Conservation (phyloP, 352 stramenopile species). For the Pythium brassicae region DNA sequence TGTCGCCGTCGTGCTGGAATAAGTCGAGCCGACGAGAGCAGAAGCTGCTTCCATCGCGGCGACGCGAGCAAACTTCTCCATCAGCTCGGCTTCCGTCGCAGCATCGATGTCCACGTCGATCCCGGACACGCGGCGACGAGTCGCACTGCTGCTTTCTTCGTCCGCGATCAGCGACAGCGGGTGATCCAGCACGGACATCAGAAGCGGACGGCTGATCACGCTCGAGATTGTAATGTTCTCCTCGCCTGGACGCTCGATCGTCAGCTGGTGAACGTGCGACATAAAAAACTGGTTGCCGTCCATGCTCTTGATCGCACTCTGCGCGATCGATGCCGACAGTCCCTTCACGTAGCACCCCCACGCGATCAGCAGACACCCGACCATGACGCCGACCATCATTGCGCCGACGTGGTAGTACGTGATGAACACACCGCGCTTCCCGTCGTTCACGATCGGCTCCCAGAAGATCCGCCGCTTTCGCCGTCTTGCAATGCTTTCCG, state of each 20-base stretch:
- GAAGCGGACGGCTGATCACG: constrained; percentile 52
- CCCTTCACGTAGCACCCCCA: constrained; percentile 78
- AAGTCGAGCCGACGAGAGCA: constrained; percentile 25
- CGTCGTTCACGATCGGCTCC: constrained; percentile 70
- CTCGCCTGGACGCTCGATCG: constrained; percentile 58
- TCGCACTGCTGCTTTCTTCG: constrained; percentile 31
- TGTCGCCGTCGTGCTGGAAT: constrained; percentile 24
- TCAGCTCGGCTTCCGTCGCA: constrained; percentile 46
- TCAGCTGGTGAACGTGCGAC: constrained; percentile 61
- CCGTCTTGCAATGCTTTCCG: constrained; percentile 10
- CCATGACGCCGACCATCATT: constrained; percentile 42
- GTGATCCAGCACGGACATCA: constrained; percentile 40
- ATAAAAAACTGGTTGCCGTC: constrained; percentile 60
- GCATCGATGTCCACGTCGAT: constrained; percentile 29
- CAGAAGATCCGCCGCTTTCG: constrained; percentile 43
- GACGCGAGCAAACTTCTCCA: constrained; percentile 65
- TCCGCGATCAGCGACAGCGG: constrained; percentile 29
- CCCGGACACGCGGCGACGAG: constrained; percentile 20
- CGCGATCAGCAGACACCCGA: constrained; percentile 50
- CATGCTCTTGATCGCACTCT: constrained; percentile 60
- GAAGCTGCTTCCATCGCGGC: constrained; percentile 43
- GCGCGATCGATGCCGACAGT: constrained; percentile 56
- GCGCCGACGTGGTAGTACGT: constrained; percentile 70
- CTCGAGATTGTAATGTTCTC: constrained; percentile 78
- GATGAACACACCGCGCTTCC: constrained; percentile 76